These are phyloP conservation scores for Penicillium waksmanii DNA, from an alignment of 495 filamentous ascomycete genomes.

Conservation along the genomic window DNA sequence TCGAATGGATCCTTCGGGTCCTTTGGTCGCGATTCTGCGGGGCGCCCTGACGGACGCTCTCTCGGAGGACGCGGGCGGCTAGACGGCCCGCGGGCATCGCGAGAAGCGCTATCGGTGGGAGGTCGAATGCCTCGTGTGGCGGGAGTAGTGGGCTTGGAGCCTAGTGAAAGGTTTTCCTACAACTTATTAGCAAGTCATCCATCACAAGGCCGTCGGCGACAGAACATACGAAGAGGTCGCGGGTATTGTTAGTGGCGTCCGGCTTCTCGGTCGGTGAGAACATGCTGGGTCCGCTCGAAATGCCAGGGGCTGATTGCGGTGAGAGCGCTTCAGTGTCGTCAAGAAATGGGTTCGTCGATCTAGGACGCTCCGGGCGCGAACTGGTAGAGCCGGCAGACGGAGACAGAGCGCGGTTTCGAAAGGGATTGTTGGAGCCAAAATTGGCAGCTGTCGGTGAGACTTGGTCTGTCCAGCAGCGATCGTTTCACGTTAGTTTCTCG, in stretches of 20 bases:
- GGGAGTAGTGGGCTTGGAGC: conserved; percentile 27
- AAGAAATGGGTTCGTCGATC: conserved; percentile 91
- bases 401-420: conserved; percentile 85
- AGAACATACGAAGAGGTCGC: conserved; percentile 88
- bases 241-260: conserved; percentile 64
- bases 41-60: conserved; percentile 32
- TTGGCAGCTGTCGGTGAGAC: conserved; percentile 58
- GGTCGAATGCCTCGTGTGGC: conserved; percentile 47
- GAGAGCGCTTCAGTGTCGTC: conserved; percentile 65
- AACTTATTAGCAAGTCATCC: conserved; percentile 8
- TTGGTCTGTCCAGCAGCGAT: conserved; percentile 19
- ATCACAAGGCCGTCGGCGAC: too few relatives aligned
- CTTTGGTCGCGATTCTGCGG: conserved; percentile 33
- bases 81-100: conserved; percentile 28
- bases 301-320: conserved; percentile 47
- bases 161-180: conserved; percentile 49
- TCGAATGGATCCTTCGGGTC: conserved; percentile 53
- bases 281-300: conserved; percentile 55
- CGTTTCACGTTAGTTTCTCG: conserved; percentile 17
- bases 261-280: conserved; percentile 57
- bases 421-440: conserved; percentile 96
- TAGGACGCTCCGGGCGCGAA: conserved; percentile 63
- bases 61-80: conserved; percentile 35
- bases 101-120: conserved; percentile 38
- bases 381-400: conserved; percentile 58